Evolutionary conservation across 345 rosid genomes (phyloP), one percentile per base, ranked within the genome.

Genomic region (Ceriops decandra): DNA sequence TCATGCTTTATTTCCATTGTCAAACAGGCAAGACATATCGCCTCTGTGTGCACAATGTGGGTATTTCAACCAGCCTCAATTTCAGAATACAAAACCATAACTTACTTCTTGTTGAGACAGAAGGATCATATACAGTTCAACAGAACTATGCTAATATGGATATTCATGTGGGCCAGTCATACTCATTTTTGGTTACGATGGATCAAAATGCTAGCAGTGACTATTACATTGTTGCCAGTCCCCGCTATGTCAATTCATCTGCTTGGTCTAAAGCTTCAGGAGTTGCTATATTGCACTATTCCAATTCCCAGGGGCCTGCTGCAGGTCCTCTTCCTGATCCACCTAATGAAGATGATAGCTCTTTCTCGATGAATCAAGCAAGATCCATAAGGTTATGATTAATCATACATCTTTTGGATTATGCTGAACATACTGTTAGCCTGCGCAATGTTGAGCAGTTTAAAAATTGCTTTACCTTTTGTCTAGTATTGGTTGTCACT

Each of bases 291-390:
- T 82, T 93, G 89, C 97, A 79, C 81, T 93, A 93, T 74, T 82
- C 92, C 68, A 93, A 82, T 72, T 90, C 96, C 49, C 84, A 82
- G 71, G 93, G 97, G 64, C 93, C 92, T 0, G 90, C 91, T 70
- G 82, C 87, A 68, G 93, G 98, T 75, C 90, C 90, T 80, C 93
- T 90, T 78, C 96, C 97, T 70, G 90, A 82, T 82, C 83, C 82
- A 83, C 90, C 95, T 80, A 81, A 76, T 81, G 93, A 78, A 78
- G 66, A 61, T 24, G 96, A 87, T 79, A 63, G 85, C 20, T 87
- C 33, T 84, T 88, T 87, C 88, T 93, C 98, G 74, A 93, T 93
- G 92, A 93, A 83, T 84, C 98, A 90, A 87, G 98, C 97, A 69
- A 81, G 98, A 76, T 93, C 98, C 70, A 90, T 90, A 93, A 90